phyloP scores from a whole-genome alignment of 805 yeast genomes.

The Monosporozyma solicola region DNA sequence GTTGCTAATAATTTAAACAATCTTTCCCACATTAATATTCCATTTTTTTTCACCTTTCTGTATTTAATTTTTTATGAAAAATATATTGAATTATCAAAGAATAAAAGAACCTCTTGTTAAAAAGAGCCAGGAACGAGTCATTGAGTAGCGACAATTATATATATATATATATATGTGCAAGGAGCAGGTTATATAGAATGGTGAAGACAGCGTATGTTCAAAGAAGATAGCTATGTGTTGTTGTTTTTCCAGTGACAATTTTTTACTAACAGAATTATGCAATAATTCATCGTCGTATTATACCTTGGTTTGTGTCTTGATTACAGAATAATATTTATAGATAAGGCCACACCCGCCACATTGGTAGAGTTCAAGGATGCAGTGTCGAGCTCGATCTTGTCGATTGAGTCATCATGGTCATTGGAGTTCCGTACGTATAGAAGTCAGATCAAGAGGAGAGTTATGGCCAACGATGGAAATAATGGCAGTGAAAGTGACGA shows the following conservation, averaged over 20 bases:
- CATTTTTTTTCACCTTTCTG: too few species aligned
- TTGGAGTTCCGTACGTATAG: slow-evolving; percentile 26
- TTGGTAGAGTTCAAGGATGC: slow-evolving; percentile 25
- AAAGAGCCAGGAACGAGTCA: too few species aligned
- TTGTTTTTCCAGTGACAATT: neutral
- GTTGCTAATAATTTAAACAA: too few species aligned
- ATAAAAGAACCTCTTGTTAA: too few species aligned
- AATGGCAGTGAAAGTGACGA: slow-evolving; percentile 10
- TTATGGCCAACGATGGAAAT: neutral
- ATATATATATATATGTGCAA: neutral
- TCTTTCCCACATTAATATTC: too few species aligned
- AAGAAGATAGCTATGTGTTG: neutral
- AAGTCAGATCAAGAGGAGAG: slow-evolving; percentile 13
- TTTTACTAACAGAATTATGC: neutral
- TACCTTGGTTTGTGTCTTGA: neutral
- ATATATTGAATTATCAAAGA: too few species aligned
- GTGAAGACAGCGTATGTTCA: slow-evolving; percentile 13
- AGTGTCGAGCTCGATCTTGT: slow-evolving; percentile 17
- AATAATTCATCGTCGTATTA: neutral
- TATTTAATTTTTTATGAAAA: too few species aligned
- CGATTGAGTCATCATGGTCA: slow-evolving; percentile 24
- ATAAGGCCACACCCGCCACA: slow-evolving; percentile 27
- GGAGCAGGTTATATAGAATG: neutral
- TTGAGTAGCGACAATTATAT: neutral
- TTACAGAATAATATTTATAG: slow-evolving; percentile 25